phyloP scores from a whole-genome alignment of 495 filamentous ascomycete species.

The Aspergillus bertholletiae region DNA sequence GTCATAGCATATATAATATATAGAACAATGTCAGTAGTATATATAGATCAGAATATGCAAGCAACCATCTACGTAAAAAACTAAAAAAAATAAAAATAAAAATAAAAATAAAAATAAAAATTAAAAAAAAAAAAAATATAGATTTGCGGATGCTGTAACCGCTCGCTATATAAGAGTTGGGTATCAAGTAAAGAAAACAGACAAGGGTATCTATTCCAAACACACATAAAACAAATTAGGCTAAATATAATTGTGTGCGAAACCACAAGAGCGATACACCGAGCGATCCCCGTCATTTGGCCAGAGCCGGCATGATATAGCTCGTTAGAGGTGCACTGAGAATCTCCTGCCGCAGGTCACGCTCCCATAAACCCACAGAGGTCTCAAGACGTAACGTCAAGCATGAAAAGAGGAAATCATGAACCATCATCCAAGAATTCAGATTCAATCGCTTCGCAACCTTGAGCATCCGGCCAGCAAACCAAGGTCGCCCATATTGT shows the following conservation, averaged over 20 bases:
- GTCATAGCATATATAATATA: background rate
- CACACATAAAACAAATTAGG: no score
- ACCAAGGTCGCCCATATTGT: slow-evolving; percentile 36
- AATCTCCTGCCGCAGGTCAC: slow-evolving; percentile 31
- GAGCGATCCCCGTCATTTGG: slow-evolving; percentile 10
- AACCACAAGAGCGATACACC: no score
- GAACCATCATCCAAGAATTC: slow-evolving; percentile 29
- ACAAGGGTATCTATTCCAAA: background rate
- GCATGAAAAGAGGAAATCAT: slow-evolving; percentile 32
- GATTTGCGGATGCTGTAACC: background rate
- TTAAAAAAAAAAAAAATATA: no score
- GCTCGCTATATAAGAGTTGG: background rate
- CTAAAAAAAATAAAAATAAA: no score
- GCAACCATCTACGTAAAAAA: no score
- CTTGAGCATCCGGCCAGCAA: slow-evolving; percentile 40
- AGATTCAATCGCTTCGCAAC: slow-evolving; percentile 35
- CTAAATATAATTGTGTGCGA: background rate
- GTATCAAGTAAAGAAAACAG: background rate
- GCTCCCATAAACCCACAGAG: slow-evolving; percentile 26
- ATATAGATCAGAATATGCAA: background rate
- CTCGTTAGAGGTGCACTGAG: slow-evolving; percentile 33
- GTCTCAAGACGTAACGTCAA: slow-evolving; percentile 28
- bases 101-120: background rate
- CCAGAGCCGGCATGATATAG: slow-evolving; percentile 32
- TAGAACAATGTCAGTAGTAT: no score